Percentiles rank a stretch among this genome's conserved stretches.
phyloP scores from a whole-genome alignment of 495 filamentous ascomycete genomes.

The Penicillium cataractarum region DNA sequence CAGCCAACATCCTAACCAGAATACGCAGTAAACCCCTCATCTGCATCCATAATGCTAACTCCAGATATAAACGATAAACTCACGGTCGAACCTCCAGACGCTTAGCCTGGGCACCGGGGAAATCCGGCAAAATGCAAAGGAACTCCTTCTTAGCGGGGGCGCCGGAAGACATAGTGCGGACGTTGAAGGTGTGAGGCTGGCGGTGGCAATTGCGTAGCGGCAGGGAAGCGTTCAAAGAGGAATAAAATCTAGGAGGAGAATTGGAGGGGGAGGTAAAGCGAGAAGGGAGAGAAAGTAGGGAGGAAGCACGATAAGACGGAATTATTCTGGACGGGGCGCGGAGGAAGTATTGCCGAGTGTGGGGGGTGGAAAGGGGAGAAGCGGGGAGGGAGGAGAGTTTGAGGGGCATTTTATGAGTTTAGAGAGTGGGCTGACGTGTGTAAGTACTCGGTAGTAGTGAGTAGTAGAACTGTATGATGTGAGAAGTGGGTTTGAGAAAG shows the following conservation, averaged over 20 bases:
- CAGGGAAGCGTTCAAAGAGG: too few species aligned
- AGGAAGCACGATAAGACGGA: constrained; percentile 5
- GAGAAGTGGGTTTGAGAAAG: not conserved
- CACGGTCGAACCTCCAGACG: constrained; percentile 74
- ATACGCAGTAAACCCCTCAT: too few species aligned
- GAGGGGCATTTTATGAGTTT: constrained; percentile 11
- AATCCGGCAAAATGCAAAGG: constrained; percentile 84
- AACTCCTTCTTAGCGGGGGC: constrained; percentile 68
- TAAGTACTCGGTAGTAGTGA: not conserved
- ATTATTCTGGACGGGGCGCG: constrained; percentile 11
- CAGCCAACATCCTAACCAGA: too few species aligned
- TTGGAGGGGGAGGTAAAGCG: not conserved
- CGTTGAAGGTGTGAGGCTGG: not conserved
- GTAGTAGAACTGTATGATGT: not conserved
- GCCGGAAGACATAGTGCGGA: constrained; percentile 38
- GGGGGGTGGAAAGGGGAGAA: constrained; percentile 23
- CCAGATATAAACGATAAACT: too few species aligned
- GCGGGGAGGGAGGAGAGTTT: constrained; percentile 20
- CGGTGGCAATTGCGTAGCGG: not conserved
- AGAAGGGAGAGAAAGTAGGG: not conserved
- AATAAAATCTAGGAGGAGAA: not conserved
- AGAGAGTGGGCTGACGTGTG: too few species aligned
- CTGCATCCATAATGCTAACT: too few species aligned
- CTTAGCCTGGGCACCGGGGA: constrained; percentile 64
- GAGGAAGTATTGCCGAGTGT: constrained; percentile 24